phyloP scores from a whole-genome alignment of 768 basidiomycete genomes.

The Trametes punicea region DNA sequence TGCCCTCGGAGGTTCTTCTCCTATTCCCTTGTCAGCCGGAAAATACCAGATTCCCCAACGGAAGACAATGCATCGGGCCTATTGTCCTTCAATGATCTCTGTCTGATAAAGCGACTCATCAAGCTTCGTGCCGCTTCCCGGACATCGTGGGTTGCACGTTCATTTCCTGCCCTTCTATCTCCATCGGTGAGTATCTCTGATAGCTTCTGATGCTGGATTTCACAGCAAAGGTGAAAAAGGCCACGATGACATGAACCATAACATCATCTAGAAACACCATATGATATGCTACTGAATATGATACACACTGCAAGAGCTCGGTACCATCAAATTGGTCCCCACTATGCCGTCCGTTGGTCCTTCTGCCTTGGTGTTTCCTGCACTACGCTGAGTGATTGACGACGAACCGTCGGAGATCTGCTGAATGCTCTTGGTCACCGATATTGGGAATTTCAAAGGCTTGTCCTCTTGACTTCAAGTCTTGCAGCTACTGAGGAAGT shows the following conservation, averaged over 20 bases:
- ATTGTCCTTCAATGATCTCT: neutral
- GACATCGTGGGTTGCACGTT: conserved; percentile 9
- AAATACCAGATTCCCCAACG: neutral
- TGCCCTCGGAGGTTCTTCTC: conserved; percentile 13
- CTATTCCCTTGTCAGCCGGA: neutral
- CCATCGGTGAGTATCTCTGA: neutral
- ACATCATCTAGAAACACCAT: too few species aligned
- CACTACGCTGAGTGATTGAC: too few species aligned
- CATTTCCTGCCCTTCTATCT: neutral
- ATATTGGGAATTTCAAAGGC: too few species aligned
- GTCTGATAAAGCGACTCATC: neutral
- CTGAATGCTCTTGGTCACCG: too few species aligned
- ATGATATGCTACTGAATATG: too few species aligned
- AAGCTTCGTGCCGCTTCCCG: conserved; percentile 6
- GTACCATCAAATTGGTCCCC: too few species aligned
- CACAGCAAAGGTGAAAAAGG: neutral
- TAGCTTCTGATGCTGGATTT: neutral
- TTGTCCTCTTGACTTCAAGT: too few species aligned
- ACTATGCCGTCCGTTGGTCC: too few species aligned
- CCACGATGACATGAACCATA: neutral
- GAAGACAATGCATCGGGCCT: conserved; percentile 1
- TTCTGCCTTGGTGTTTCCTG: too few species aligned
- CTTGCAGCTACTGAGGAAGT: too few species aligned
- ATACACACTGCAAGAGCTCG: too few species aligned
- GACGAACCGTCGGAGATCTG: too few species aligned